These are phyloP conservation scores for Tetracladium maxilliforme DNA, from an alignment of 2,329 filamentous ascomycete species.

Conservation along the genomic window DNA sequence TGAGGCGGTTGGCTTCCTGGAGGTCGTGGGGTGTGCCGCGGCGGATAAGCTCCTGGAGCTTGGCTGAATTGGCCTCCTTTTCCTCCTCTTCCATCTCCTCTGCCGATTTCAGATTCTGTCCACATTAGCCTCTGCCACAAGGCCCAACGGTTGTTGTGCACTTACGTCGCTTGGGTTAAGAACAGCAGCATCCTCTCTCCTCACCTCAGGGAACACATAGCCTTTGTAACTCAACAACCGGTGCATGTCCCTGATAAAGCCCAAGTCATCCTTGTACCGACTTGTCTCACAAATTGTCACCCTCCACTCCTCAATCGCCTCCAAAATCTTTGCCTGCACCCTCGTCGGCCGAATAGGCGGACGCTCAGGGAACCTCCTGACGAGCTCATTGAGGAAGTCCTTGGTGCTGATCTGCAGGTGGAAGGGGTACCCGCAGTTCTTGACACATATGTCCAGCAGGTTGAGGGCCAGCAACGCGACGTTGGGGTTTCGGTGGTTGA, in stretches of 20 bases:
- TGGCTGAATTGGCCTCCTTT: constrained; percentile 87
- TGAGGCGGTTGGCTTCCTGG: constrained; percentile 90
- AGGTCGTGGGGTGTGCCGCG: constrained; percentile 83
- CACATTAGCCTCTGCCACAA: background rate
- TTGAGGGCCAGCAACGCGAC: constrained; percentile 80
- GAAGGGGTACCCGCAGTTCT: constrained; percentile 98
- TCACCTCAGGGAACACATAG: constrained; percentile 86
- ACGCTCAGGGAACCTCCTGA: constrained; percentile 86
- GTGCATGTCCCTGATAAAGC: constrained; percentile 97
- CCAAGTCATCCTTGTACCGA: constrained; percentile 91
- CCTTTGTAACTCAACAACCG: constrained; percentile 90
- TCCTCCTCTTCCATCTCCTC: constrained; percentile 99
- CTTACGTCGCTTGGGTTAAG: constrained; percentile 91
- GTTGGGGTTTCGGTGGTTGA: constrained; percentile 96
- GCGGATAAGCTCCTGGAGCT: constrained; percentile 90
- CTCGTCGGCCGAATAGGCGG: constrained; percentile 75
- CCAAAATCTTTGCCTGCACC: constrained; percentile 84
- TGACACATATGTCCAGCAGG: constrained; percentile 96
- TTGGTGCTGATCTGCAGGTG: constrained; percentile 98
- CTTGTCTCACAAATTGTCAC: constrained; percentile 97
- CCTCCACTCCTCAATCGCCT: constrained; percentile 96
- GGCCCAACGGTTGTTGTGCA: constrained; percentile 9
- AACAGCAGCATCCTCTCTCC: constrained; percentile 87
- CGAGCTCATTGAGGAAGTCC: constrained; percentile 96
- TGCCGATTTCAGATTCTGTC: constrained; percentile 79